Evolutionary conservation across 495 filamentous ascomycete genomes (phyloP).

Genomic region (Evernia prunastri): DNA sequence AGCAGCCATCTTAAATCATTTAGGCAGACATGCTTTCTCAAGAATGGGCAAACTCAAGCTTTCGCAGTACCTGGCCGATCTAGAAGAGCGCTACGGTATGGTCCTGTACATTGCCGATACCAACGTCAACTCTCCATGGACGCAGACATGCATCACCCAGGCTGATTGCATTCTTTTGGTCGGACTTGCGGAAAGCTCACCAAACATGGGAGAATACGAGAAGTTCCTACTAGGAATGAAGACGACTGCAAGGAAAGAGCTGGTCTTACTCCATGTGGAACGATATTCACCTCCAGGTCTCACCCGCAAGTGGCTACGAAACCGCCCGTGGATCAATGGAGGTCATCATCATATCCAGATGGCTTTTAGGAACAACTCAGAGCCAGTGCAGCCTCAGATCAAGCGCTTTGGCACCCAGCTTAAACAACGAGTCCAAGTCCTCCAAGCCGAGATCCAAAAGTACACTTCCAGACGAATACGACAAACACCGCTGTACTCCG

Average conservation of each 20-base stretch:
- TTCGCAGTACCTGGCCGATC: slow-evolving; percentile 89
- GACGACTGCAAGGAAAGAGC: slow-evolving; percentile 88
- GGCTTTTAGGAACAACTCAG: slow-evolving; percentile 71
- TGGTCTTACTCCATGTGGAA: slow-evolving; percentile 89
- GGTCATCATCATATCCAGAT: slow-evolving; percentile 98
- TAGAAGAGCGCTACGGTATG: slow-evolving; percentile 95
- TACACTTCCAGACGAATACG: slow-evolving; percentile 84
- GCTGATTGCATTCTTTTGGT: slow-evolving; percentile 93
- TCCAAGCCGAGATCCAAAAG: slow-evolving; percentile 96
- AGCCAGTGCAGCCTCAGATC: slow-evolving; percentile 68
- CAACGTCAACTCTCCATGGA: slow-evolving; percentile 93
- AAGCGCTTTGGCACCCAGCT: slow-evolving; percentile 78
- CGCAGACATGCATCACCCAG: slow-evolving; percentile 93
- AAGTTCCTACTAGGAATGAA: slow-evolving; percentile 94
- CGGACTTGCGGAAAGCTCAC: slow-evolving; percentile 82
- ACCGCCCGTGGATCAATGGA: slow-evolving; percentile 97
- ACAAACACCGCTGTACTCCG: slow-evolving; percentile 81
- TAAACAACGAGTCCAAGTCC: slow-evolving; percentile 86
- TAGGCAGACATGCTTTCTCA: slow-evolving; percentile 92
- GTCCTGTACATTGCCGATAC: slow-evolving; percentile 98
- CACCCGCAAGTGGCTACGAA: slow-evolving; percentile 84
- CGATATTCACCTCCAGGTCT: slow-evolving; percentile 78
- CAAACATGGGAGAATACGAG: slow-evolving; percentile 91
- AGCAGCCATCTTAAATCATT: slow-evolving; percentile 84
- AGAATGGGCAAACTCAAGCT: slow-evolving; percentile 96